Evolutionary conservation across 345 rosid genomes (phyloP), one percentile per base, ranked within the genome.

Genomic region (Salix brachista): DNA sequence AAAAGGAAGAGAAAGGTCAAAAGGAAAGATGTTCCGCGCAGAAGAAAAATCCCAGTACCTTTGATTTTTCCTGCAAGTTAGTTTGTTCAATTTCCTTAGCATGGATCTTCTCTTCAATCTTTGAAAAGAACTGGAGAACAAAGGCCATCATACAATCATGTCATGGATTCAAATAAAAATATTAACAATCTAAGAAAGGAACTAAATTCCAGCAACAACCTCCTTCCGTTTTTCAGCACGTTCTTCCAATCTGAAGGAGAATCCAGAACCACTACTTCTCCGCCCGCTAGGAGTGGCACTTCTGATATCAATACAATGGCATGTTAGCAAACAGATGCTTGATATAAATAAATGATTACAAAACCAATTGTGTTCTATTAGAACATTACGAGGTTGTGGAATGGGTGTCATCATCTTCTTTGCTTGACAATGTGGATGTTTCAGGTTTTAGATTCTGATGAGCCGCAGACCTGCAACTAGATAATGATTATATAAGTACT

Each of bases 401-500:
- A 80, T 78, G 93, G 3, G 89, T 77, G 82, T 93, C 99, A 19
- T 93, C 97, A 50, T 92, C 96, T 72, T 93, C 97, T 81, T 90
- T 91, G 84, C 75, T 78, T 77, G 80, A 71, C 52, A 74, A 42
- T 78, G 86, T 78, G 64, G 80, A 74, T 73, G 83, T 76, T 25
- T 75, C 62, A 3, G 89, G 79, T 82, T 89, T 88, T 70, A 86
- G 78, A 77, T 76, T 85, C 72, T 81, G 78, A 65, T 90, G 90
- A 42, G 67, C 79, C 73, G 81, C 79, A 77, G 82, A 82, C 80
- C 98, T 94, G 89, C 78, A 86, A 78, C n/a, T 37, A 19, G 52
- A 78, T 72, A 41, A 75, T 21, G 67, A 56, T 30, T 58, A 9
- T 4, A 36, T 19, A 3, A 28, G 50, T 18, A 34, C 18, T 65